Conservation (phyloP, 805 yeast genomes). For the Starmerella apis region DNA sequence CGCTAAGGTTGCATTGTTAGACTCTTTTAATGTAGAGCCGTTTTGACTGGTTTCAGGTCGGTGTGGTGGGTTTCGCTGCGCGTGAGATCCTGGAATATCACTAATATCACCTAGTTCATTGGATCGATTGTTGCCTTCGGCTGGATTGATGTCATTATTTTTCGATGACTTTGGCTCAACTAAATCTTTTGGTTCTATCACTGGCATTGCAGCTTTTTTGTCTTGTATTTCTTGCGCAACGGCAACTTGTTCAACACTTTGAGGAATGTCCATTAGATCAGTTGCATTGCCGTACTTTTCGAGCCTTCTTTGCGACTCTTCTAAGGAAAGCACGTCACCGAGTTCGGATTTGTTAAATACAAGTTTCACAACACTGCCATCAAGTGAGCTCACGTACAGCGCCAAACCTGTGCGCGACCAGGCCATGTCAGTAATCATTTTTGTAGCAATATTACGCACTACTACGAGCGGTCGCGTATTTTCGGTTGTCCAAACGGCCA, state of each 20-base stretch:
- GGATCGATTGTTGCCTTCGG: not conserved
- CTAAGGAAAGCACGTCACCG: conserved; percentile 47
- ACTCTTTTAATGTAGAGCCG: not conserved
- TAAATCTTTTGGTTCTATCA: not conserved
- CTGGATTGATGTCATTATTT: not conserved
- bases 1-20: not conserved
- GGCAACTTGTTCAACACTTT: conserved; percentile 64
- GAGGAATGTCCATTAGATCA: conserved; percentile 77
- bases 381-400: conserved; percentile 69
- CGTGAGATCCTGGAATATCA: not conserved
- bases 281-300: conserved; percentile 81
- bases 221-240: conserved; percentile 39
- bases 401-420: conserved; percentile 78
- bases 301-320: conserved; percentile 55
- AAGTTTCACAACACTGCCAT: conserved; percentile 66
- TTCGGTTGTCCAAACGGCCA: conserved; percentile 80
- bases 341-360: conserved; percentile 45
- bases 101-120: not conserved
- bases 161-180: not conserved
- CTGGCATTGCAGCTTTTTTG: conserved; percentile 32
- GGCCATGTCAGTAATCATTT: conserved; percentile 75
- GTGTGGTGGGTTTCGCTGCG: not conserved
- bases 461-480: conserved; percentile 68
- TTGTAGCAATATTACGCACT: conserved; percentile 61
- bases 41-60: not conserved